Conservation (phyloP, 2,329 filamentous ascomycete species). For the Trichoderma koningii region DNA sequence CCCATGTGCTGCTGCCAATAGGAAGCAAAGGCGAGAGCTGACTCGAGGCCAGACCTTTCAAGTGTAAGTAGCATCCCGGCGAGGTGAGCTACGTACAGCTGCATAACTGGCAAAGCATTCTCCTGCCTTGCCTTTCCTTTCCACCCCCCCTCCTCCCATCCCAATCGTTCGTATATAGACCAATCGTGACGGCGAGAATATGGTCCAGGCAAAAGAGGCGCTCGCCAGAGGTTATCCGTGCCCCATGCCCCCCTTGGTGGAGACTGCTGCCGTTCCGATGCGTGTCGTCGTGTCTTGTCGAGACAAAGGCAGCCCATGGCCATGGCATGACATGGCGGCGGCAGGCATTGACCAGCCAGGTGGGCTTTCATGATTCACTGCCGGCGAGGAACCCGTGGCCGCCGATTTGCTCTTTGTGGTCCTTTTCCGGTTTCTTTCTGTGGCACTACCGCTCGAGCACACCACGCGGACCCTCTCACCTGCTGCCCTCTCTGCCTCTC, state of each 20-base stretch:
- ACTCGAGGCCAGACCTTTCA: slow-evolving; percentile 7
- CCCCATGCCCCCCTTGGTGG: background rate
- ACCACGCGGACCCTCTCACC: too few relatives aligned
- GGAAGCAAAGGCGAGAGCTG: slow-evolving; percentile 22
- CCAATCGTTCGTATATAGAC: slow-evolving; percentile 15
- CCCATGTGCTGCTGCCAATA: slow-evolving; percentile 31
- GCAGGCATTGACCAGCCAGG: background rate
- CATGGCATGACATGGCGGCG: background rate
- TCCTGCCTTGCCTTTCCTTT: too few relatives aligned
- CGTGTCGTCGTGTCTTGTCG: background rate
- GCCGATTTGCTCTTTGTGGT: background rate
- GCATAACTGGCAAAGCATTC: background rate
- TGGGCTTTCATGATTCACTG: slow-evolving; percentile 5
- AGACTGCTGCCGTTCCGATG: background rate
- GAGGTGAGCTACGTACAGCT: background rate
- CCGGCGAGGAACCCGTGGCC: background rate
- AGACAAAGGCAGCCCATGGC: background rate
- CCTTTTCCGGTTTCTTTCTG: background rate
- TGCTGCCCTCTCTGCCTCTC: too few relatives aligned
- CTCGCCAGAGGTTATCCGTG: background rate
- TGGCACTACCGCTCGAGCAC: background rate
- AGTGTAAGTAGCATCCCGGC: background rate
- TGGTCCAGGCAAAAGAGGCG: background rate
- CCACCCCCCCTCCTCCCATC: too few relatives aligned
- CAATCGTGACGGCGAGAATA: slow-evolving; percentile 7